Percentiles rank a stretch among this genome's conserved stretches.
These are phyloP conservation scores for Candida frijolesensis DNA, from an alignment of 1,139 yeast genomes.

Conservation along the genomic window DNA sequence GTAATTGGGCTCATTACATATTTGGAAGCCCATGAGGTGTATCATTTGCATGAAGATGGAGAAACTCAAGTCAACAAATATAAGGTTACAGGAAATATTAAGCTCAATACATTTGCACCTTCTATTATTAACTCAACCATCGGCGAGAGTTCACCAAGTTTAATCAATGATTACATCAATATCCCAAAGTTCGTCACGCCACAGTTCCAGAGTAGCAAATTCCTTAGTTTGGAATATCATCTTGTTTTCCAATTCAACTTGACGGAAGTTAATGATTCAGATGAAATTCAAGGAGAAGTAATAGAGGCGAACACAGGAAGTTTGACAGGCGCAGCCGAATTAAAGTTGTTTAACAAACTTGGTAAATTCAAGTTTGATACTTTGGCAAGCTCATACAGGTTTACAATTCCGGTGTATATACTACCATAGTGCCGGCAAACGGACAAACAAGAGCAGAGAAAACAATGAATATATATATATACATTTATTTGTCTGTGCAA, in stretches of 20 bases:
- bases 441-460: constrained; percentile 9
- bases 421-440: constrained; percentile 13
- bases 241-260: constrained; percentile 43
- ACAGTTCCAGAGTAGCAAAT: constrained; percentile 40
- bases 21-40: constrained; percentile 45
- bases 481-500: background rate
- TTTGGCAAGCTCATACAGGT: constrained; percentile 36
- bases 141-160: constrained; percentile 8
- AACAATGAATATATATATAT: background rate
- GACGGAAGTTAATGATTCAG: constrained; percentile 23
- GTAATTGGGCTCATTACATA: constrained; percentile 38
- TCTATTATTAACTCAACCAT: constrained; percentile 24
- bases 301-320: background rate
- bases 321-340: background rate
- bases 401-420: constrained; percentile 34
- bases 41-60: constrained; percentile 21
- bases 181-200: constrained; percentile 36
- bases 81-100: constrained; percentile 40
- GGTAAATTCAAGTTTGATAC: constrained; percentile 27
- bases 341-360: constrained; percentile 12
- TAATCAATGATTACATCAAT: constrained; percentile 31
- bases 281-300: constrained; percentile 7
- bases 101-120: constrained; percentile 37
- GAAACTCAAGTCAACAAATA: constrained; percentile 30
- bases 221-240: constrained; percentile 41